Conservation (phyloP, 352 stramenopile genomes). For the Peronospora farinosa region DNA sequence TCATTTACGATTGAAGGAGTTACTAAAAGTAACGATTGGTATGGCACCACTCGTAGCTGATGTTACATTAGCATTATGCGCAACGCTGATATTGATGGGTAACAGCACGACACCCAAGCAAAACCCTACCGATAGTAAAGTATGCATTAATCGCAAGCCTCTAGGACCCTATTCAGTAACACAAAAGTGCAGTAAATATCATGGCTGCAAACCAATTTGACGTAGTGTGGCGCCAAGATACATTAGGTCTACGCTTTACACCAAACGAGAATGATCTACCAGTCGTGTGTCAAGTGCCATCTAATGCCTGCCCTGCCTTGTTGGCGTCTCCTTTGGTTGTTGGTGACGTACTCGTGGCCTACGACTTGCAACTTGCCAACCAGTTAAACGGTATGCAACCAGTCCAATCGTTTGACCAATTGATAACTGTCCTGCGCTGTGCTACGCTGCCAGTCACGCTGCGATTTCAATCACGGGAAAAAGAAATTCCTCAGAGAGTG, state of each 20-base stretch:
- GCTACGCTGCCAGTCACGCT: constrained; percentile 53
- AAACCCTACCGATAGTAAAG: too few relatives aligned
- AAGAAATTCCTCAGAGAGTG: constrained; percentile 35
- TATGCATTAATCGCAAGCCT: too few relatives aligned
- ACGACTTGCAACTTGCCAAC: constrained; percentile 33
- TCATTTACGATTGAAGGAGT: constrained; percentile 73
- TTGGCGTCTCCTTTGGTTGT: constrained; percentile 45
- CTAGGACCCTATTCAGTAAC: too few relatives aligned
- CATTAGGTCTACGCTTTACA: constrained; percentile 66
- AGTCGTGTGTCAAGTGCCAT: constrained; percentile 67
- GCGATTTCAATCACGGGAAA: constrained; percentile 53
- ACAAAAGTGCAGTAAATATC: too few relatives aligned
- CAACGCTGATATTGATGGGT: too few relatives aligned
- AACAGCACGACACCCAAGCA: too few relatives aligned
- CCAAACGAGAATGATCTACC: constrained; percentile 55
- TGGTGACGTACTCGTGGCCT: constrained; percentile 58
- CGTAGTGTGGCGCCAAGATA: constrained; percentile 48
- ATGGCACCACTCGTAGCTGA: too few relatives aligned
- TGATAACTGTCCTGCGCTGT: constrained; percentile 47
- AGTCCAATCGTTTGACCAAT: constrained; percentile 39
- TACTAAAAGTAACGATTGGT: neutral
- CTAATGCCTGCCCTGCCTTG: constrained; percentile 39
- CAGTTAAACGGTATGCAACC: constrained; percentile 27
- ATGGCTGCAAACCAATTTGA: constrained; percentile 42
- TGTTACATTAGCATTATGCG: too few relatives aligned